Percentiles rank a stretch among this genome's conserved stretches.
Evolutionary conservation across 75 land plant species (phyloP).

Genomic region (Cryptomeria japonica): DNA sequence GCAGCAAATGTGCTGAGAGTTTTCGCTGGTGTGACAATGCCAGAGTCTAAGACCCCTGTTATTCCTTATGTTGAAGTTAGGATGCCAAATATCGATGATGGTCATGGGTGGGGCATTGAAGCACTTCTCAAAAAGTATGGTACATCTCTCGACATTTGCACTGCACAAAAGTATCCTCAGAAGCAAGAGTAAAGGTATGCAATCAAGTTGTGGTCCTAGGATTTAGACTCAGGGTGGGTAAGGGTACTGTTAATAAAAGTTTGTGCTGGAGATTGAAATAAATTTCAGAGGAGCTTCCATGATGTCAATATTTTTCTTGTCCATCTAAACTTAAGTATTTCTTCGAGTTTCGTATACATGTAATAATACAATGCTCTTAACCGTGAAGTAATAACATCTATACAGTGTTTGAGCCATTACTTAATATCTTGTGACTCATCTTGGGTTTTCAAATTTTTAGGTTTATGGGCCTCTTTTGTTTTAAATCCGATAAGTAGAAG

Average conservation of each 20-base stretch:
- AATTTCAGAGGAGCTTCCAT: neutral
- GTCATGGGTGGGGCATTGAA: slow-evolving; percentile 76
- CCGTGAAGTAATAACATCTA: neutral
- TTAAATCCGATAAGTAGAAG: neutral
- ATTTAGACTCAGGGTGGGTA: neutral
- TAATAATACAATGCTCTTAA: neutral
- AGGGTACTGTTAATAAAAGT: neutral
- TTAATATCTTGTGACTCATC: neutral
- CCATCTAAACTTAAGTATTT: neutral
- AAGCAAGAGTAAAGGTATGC: neutral
- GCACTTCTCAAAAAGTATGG: slow-evolving; percentile 52
- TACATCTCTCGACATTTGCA: slow-evolving; percentile 39
- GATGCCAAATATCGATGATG: slow-evolving; percentile 85
- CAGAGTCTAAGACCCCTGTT: slow-evolving; percentile 18
- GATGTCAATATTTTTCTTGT: neutral
- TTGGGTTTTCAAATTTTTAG: neutral
- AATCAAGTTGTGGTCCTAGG: neutral
- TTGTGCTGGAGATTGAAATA: neutral
- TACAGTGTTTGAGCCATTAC: neutral
- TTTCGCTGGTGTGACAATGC: slow-evolving; percentile 46
- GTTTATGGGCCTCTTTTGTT: neutral
- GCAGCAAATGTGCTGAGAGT: slow-evolving; percentile 63
- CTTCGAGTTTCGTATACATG: neutral
- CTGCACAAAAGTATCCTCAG: slow-evolving; percentile 19
- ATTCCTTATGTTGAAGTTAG: slow-evolving; percentile 55